Base-by-base conservation (phyloP, 345 rosid genomes). In the Camelina sativa region DNA sequence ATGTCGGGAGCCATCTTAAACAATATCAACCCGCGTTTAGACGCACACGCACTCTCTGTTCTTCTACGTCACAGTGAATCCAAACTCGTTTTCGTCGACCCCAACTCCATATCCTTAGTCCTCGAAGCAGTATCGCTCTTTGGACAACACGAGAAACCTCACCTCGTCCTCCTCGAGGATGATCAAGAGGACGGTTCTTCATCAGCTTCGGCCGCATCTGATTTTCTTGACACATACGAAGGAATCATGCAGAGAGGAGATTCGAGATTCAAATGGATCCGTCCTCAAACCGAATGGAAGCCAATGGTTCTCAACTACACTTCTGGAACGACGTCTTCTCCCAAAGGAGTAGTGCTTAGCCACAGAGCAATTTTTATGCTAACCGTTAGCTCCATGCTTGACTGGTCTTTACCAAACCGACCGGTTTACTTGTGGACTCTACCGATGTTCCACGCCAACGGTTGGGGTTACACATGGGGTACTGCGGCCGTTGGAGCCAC, bases 401-500 rank as follows among this genome's bases (percentile, higher is more conserved):
- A 84, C 34, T 85, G 86, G 83, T 73, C 80, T 2, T 62, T 86
- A 1, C 85, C 82, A 0, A 71, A 82, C 37, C 80, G 43, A 60
- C 85, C 91, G 1, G 84, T 84, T 47, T 86, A 85, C 61, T 79
- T 88, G 1, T 88, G 93, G 93, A 81, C 86, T 11, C 51, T 88
- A 37, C 93, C 93, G 0, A 86, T 86, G 84, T 88, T 88, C 76
- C 91, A 88, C 17, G 85, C 86, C 32, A 88, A 88, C 19, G 91
- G 93, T 0, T 88, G 93, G 93, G 70, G 85, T 38, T 82, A 75
- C 68, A 70, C 79, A 0, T 88, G 93, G 93, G 93, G 86, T 2
- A 77, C 83, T 19, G 93, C 93, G 0, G 93, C 89, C 0, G 84
- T 83, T 11, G 93, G 93, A 57, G 93, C 89, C 20, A 84, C 89